These are phyloP conservation scores for Apium graveolens DNA, from an alignment of 129 eudicot genomes.

Conservation along the genomic window DNA sequence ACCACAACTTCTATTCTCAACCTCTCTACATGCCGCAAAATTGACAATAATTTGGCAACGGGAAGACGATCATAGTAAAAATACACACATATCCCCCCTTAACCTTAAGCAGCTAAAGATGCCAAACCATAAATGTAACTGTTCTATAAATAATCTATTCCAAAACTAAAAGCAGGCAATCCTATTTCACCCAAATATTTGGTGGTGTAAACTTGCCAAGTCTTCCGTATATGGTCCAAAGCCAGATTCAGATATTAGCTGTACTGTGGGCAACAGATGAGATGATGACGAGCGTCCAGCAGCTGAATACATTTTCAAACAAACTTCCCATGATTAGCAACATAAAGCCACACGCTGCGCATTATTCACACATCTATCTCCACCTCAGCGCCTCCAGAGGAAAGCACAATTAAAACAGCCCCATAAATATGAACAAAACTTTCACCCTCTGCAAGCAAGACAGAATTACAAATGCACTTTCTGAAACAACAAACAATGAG, in stretches of 20 bases:
- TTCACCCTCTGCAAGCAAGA: background rate
- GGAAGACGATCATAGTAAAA: background rate
- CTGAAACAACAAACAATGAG: background rate
- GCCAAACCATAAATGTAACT: background rate
- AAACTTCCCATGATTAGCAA: background rate
- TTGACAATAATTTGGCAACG: background rate
- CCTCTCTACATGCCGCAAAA: background rate
- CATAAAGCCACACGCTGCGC: background rate
- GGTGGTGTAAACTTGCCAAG: background rate
- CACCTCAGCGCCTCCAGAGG: background rate
- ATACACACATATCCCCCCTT: background rate
- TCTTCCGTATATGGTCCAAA: background rate
- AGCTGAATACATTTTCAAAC: background rate
- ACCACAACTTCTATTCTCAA: background rate
- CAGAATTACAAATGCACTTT: background rate
- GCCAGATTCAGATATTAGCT: background rate
- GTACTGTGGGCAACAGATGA: background rate
- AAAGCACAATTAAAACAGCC: background rate
- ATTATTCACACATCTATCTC: background rate
- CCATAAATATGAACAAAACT: background rate
- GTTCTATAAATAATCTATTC: background rate
- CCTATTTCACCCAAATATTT: background rate
- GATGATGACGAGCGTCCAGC: background rate
- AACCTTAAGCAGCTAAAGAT: background rate
- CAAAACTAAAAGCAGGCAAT: background rate